Conservation (phyloP, 129 eudicot species). For the carrot (Daucus carota) region DNA sequence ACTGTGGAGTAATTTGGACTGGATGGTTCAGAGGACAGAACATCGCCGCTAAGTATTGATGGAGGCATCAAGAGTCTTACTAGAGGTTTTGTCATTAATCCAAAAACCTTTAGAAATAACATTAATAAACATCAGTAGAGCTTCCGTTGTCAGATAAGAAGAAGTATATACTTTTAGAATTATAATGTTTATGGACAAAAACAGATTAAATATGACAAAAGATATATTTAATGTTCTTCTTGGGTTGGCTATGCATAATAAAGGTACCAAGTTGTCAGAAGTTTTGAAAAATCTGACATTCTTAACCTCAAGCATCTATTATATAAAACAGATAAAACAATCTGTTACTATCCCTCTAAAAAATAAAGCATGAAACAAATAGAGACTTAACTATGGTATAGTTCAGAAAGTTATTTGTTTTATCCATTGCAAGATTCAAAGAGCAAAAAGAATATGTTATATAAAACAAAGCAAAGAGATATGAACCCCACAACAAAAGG, state of each 20-base stretch:
- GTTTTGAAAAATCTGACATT: neutral
- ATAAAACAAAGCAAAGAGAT: neutral
- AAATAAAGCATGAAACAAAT: neutral
- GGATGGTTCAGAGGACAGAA: conserved; percentile 27
- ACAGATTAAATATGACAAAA: neutral
- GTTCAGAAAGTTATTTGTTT: neutral
- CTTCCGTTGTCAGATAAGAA: neutral
- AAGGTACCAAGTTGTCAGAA: neutral
- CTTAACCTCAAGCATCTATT: neutral
- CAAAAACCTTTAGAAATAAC: conserved; percentile 46
- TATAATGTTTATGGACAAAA: neutral
- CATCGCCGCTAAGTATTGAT: conserved; percentile 12
- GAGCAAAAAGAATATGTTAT: neutral
- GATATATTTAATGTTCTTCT: neutral
- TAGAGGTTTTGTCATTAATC: conserved; percentile 62
- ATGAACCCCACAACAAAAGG: neutral
- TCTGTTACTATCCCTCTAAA: neutral
- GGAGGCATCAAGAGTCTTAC: conserved; percentile 39
- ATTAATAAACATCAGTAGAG: neutral
- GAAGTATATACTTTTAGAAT: neutral
- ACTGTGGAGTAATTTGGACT: conserved; percentile 44
- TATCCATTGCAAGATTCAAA: neutral
- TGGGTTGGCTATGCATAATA: neutral
- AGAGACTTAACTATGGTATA: neutral
- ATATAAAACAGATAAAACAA: neutral